phyloP scores from a whole-genome alignment of 2,329 filamentous ascomycete genomes.

The Fusarium sp. region DNA sequence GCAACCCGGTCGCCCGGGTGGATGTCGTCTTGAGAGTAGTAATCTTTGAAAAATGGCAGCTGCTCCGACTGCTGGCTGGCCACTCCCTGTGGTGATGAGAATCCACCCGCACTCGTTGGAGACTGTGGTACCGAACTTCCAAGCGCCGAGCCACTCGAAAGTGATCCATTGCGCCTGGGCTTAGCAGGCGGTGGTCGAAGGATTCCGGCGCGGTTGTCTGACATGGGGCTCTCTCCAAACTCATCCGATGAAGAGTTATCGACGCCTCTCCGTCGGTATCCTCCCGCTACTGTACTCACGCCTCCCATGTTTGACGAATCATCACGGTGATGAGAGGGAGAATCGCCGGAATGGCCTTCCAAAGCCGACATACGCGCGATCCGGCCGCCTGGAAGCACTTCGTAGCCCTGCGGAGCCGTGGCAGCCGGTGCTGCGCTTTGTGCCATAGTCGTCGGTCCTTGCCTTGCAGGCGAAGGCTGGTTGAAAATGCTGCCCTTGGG shows the following conservation, averaged over 20 bases:
- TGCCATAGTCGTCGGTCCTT: conserved; percentile 59
- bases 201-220: conserved; percentile 71
- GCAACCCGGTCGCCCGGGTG: conserved; percentile 91
- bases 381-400: conserved; percentile 86
- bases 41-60: conserved; percentile 96
- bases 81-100: conserved; percentile 88
- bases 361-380: conserved; percentile 97
- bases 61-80: conserved; percentile 96
- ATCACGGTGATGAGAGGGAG: conserved; percentile 68
- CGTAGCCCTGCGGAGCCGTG: conserved; percentile 70
- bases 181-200: conserved; percentile 72
- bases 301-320: conserved; percentile 58
- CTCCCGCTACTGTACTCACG: conserved; percentile 58
- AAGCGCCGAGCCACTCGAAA: conserved; percentile 87
- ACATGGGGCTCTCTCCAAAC: conserved; percentile 80
- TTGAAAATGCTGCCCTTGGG: conserved; percentile 86
- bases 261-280: conserved; percentile 64
- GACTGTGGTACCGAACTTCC: conserved; percentile 81
- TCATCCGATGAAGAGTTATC: conserved; percentile 81
- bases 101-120: conserved; percentile 79
- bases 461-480: conserved; percentile 83
- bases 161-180: conserved; percentile 84
- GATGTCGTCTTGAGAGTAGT: conserved; percentile 97
- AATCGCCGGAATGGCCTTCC: conserved; percentile 79
- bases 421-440: conserved; percentile 51